Percentiles rank a stretch among this genome's conserved stretches.
Evolutionary conservation across 768 basidiomycete species (phyloP).

Genomic region (Xerocomellus amylosporus): DNA sequence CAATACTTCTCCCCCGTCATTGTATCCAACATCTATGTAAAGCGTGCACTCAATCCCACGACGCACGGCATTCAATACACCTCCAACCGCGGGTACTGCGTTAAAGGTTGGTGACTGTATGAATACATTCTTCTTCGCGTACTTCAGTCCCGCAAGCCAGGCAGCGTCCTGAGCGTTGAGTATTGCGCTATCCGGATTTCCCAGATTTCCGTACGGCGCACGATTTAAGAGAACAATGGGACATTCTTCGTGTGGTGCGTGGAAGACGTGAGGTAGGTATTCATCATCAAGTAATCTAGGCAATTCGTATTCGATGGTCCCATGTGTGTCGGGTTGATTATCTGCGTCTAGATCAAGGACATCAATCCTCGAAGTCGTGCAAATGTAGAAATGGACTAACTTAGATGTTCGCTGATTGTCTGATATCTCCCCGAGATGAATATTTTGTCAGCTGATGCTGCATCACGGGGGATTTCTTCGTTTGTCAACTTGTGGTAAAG

Average conservation of each 20-base stretch:
- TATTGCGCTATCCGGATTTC: constrained; percentile 39
- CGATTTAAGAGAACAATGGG: constrained; percentile 69
- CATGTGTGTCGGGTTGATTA: constrained; percentile 35
- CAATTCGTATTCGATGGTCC: constrained; percentile 27
- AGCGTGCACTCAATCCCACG: constrained; percentile 59
- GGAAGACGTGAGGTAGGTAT: constrained; percentile 61
- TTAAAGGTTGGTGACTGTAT: constrained; percentile 76
- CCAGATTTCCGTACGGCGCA: constrained; percentile 54
- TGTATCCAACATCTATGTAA: constrained; percentile 57
- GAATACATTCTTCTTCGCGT: constrained; percentile 61
- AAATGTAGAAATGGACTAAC: constrained; percentile 17
- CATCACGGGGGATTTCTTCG: constrained; percentile 12
- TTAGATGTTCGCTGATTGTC: constrained; percentile 42
- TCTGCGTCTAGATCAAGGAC: constrained; percentile 28
- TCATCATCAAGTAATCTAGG: constrained; percentile 38
- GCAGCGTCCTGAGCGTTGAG: constrained; percentile 63
- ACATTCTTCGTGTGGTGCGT: constrained; percentile 52
- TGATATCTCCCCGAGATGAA: constrained; percentile 35
- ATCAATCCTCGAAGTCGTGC: constrained; percentile 9
- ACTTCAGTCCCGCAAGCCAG: constrained; percentile 62
- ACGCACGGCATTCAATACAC: constrained; percentile 56
- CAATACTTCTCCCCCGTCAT: constrained; percentile 58
- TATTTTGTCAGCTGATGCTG: constrained; percentile 7
- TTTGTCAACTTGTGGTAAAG: constrained; percentile 20
- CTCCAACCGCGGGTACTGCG: constrained; percentile 58